Conservation (phyloP, 2,329 filamentous ascomycete species). For the Cylindrodendrum hubeiense region DNA sequence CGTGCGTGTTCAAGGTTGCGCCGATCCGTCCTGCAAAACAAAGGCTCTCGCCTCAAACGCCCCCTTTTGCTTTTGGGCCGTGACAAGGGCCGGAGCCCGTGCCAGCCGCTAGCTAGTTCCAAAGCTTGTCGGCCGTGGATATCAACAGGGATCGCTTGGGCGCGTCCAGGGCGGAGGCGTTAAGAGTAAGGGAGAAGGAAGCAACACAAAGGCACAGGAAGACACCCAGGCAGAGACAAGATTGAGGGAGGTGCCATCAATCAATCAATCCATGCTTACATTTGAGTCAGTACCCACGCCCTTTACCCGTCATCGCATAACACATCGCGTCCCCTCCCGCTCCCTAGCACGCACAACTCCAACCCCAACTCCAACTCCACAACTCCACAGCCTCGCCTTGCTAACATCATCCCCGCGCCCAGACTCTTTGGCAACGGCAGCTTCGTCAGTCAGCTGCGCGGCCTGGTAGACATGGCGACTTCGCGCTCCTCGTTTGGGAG, state of each 20-base stretch:
- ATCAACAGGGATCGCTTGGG: slow-evolving; percentile 42
- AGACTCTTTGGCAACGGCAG: slow-evolving; percentile 43
- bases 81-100: slow-evolving; percentile 43
- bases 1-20: slow-evolving; percentile 17
- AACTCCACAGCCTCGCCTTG: not conserved
- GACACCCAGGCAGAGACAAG: slow-evolving; percentile 20
- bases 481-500: slow-evolving; percentile 29
- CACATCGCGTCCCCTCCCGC: slow-evolving; percentile 14
- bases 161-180: slow-evolving; percentile 38
- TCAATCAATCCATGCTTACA: slow-evolving; percentile 41
- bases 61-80: slow-evolving; percentile 35
- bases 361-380: not conserved
- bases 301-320: not conserved
- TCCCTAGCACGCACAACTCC: not conserved
- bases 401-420: slow-evolving; percentile 32
- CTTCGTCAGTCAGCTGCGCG: slow-evolving; percentile 47
- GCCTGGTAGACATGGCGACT: slow-evolving; percentile 45
- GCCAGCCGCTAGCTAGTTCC: slow-evolving; percentile 44
- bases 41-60: slow-evolving; percentile 19
- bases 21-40: slow-evolving; percentile 26
- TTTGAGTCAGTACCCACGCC: slow-evolving; percentile 43
- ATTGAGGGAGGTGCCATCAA: slow-evolving; percentile 17
- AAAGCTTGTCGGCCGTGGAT: slow-evolving; percentile 37
- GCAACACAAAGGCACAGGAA: slow-evolving; percentile 29
- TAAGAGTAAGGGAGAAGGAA: slow-evolving; percentile 26